phyloP scores from a whole-genome alignment of 129 eudicot genomes.

The Erigeron canadensis region DNA sequence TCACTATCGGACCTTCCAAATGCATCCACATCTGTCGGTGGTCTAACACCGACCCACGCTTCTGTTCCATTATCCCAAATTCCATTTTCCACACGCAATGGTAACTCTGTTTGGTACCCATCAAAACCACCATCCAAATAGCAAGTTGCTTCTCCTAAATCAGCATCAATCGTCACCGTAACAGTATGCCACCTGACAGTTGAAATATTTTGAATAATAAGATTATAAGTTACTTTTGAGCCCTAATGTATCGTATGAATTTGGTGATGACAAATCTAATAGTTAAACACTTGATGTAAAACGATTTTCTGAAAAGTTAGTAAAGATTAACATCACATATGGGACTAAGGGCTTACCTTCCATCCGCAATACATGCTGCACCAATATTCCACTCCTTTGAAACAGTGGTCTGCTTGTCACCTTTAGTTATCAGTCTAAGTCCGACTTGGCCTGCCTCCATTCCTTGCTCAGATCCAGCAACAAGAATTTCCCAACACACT shows the following conservation, averaged over 20 bases:
- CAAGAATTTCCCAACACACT: constrained; percentile 92
- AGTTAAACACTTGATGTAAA: no score
- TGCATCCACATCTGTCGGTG: constrained; percentile 86
- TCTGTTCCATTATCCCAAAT: constrained; percentile 97
- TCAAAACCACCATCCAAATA: constrained; percentile 90
- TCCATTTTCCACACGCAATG: constrained; percentile 55
- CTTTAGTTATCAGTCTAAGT: constrained; percentile 82
- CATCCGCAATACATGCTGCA: constrained; percentile 92
- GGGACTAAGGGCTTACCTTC: constrained; percentile 55
- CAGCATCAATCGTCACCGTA: constrained; percentile 89
- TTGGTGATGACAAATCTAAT: no score
- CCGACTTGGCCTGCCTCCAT: constrained; percentile 99
- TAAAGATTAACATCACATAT: neutral
- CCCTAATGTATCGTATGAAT: no score
- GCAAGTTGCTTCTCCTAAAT: constrained; percentile 94
- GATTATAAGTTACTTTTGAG: neutral
- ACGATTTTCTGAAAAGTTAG: no score
- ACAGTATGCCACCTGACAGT: constrained; percentile 92
- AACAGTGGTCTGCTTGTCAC: constrained; percentile 78
- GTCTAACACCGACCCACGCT: constrained; percentile 88
- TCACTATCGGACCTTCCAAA: constrained; percentile 99
- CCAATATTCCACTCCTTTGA: constrained; percentile 94
- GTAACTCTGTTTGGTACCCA: constrained; percentile 81
- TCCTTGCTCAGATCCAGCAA: constrained; percentile 99
- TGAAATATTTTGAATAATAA: neutral